Evolutionary conservation across 2,329 filamentous ascomycete genomes (phyloP), one percentile per base, ranked within the genome.

Genomic region (Volutella citrinella): DNA sequence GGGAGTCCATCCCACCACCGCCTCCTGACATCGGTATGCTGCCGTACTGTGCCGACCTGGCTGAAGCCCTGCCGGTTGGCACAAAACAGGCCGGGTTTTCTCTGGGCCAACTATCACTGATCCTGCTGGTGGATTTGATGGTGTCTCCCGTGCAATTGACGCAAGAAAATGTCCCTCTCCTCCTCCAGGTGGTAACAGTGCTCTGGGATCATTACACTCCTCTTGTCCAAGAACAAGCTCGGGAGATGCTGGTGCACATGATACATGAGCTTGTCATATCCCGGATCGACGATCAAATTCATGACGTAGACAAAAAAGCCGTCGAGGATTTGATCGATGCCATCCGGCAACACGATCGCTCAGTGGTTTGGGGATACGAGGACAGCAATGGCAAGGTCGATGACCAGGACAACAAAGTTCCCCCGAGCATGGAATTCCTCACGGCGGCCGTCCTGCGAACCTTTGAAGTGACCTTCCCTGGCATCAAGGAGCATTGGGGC

Each of bases 181-280:
- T 98, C 14, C 69, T 98, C 11, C 93, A 98, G 60, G 87, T 95
- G 8, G 83, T 96, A 6, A 82, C 91, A 10, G 88, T 97, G 5
- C 75, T 97, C 3, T 98, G 93, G 93, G 94, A 98, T 58, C 91
- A 97, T 54, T 96, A 98, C 54, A 95, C 87, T 2, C 81, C 87
- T 4, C 77, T 96, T 10, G 93, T 98, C 3, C 91, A 97, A 59
- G 93, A 97, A 48, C 91, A 98, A 60, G 90, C 94, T 19, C 81
- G 90, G 30, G 93, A 98, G 62, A 95, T 98, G 90, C 76, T 98
- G 12, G 90, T 98, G 3, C 93, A 98, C 66, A 74, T 98, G 13
- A 94, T 98, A 28, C 93, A 98, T 52, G 93, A 97, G 59, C 72
- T 97, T 7, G 88, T 98, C 22, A 89, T 96, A 18, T 80, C 79